Conservation (phyloP, 2,329 filamentous ascomycete genomes). For the Claviceps pusilla region DNA sequence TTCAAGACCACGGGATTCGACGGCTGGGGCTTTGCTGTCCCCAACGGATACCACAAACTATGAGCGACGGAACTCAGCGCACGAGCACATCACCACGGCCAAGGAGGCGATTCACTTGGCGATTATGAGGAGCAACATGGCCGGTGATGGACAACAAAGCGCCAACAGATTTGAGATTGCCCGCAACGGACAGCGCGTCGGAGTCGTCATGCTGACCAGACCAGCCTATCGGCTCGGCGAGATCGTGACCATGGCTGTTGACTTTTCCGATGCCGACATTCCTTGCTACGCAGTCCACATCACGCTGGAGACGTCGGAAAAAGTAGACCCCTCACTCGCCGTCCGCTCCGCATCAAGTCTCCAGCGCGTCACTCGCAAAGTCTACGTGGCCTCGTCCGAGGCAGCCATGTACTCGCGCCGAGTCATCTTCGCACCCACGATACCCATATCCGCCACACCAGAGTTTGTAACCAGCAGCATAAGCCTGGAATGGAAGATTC, state of each 20-base stretch:
- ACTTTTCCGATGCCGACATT: constrained; percentile 64
- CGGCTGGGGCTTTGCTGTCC: constrained; percentile 50
- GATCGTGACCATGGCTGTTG: constrained; percentile 66
- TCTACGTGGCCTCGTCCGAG: constrained; percentile 65
- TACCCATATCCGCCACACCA: constrained; percentile 71
- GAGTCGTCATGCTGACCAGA: constrained; percentile 74
- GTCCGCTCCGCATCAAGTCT: constrained; percentile 76
- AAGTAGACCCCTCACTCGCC: constrained; percentile 64
- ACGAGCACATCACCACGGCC: constrained; percentile 44
- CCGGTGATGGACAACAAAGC: constrained; percentile 54
- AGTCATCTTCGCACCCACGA: constrained; percentile 66
- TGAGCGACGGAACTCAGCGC: constrained; percentile 39
- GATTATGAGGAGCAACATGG: constrained; percentile 67
- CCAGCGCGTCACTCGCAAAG: constrained; percentile 68
- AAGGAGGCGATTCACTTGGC: constrained; percentile 85
- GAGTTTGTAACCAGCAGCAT: constrained; percentile 87
- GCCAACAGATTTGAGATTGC: constrained; percentile 93
- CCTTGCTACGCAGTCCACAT: constrained; percentile 76
- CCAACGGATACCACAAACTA: constrained; percentile 43
- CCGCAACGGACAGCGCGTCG: constrained; percentile 79
- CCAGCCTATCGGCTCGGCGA: constrained; percentile 84
- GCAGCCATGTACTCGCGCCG: constrained; percentile 68
- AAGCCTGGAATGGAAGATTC: constrained; percentile 72
- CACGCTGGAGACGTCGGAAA: constrained; percentile 75
- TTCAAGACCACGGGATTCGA: constrained; percentile 38